Evolutionary conservation across 176 grass and related monocot genomes (phyloP).

Genomic region (Elymus sibiricus): DNA sequence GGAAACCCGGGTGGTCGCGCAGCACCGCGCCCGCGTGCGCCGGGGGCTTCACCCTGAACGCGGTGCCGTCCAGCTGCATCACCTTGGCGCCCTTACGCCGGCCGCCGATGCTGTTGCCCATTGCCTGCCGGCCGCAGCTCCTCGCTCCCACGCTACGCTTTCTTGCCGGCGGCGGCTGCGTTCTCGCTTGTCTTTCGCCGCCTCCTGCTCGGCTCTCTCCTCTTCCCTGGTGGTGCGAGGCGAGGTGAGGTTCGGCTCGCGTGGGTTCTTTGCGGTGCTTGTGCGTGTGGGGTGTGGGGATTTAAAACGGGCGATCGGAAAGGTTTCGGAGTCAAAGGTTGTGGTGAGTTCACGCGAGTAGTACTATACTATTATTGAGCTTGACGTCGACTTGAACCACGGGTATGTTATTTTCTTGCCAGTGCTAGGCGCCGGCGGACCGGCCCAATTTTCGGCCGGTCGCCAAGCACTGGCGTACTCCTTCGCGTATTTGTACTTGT

Average conservation of each 20-base stretch:
- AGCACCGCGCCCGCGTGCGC: constrained; percentile 51
- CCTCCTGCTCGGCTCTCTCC: not conserved
- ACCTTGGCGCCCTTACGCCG: constrained; percentile 81
- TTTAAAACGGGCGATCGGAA: constrained; percentile 30
- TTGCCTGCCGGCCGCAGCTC: constrained; percentile 12
- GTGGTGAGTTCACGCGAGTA: not conserved
- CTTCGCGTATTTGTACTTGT: no score
- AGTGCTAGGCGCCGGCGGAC: no score
- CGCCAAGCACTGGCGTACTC: no score
- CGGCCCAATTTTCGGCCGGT: no score
- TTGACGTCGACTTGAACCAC: not conserved
- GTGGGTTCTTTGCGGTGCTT: constrained; percentile 4
- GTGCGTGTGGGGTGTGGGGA: constrained; percentile 5
- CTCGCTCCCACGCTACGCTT: not conserved
- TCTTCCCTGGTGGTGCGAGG: not conserved
- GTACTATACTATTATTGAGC: not conserved
- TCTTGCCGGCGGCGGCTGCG: no score
- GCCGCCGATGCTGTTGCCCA: constrained; percentile 83
- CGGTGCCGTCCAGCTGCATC: constrained; percentile 92
- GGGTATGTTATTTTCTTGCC: not conserved
- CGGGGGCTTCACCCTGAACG: constrained; percentile 70
- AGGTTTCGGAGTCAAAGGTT: constrained; percentile 41
- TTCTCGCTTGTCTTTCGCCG: not conserved
- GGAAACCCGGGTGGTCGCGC: constrained; percentile 59
- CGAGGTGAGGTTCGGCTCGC: not conserved